Conservation (phyloP, 345 rosid species). For the Salix koriyanagi region DNA sequence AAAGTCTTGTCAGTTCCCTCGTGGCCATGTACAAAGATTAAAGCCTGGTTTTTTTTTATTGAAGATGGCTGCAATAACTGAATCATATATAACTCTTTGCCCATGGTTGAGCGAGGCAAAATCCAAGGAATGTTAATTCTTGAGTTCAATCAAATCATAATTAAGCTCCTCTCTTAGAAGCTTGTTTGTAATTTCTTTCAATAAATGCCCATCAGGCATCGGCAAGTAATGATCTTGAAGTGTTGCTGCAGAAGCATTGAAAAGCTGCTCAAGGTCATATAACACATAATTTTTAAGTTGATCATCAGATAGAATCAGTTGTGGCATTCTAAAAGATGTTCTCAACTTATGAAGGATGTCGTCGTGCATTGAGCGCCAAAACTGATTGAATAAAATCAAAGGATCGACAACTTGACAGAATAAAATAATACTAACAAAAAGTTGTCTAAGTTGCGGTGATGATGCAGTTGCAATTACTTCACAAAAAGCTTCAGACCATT, state of each 20-base stretch:
- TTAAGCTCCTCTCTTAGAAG: not conserved
- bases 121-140: not conserved
- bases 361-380: not conserved
- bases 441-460: not conserved
- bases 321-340: too few species aligned
- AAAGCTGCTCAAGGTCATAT: not conserved
- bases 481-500: not conserved
- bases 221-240: not conserved
- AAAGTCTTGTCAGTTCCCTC: not conserved
- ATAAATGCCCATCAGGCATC: not conserved
- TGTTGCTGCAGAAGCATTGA: not conserved
- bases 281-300: not conserved
- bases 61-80: not conserved
- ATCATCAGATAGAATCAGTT: too few species aligned
- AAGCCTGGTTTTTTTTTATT: too few species aligned
- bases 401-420: not conserved
- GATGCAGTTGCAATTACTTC: not conserved
- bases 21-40: not conserved
- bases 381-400: not conserved
- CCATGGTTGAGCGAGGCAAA: not conserved
- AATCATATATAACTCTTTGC: not conserved
- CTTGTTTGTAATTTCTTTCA: not conserved
- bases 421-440: not conserved
- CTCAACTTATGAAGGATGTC: not conserved
- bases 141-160: not conserved